Conservation (phyloP, 2,329 filamentous ascomycete species). For the Penicillium sp. region DNA sequence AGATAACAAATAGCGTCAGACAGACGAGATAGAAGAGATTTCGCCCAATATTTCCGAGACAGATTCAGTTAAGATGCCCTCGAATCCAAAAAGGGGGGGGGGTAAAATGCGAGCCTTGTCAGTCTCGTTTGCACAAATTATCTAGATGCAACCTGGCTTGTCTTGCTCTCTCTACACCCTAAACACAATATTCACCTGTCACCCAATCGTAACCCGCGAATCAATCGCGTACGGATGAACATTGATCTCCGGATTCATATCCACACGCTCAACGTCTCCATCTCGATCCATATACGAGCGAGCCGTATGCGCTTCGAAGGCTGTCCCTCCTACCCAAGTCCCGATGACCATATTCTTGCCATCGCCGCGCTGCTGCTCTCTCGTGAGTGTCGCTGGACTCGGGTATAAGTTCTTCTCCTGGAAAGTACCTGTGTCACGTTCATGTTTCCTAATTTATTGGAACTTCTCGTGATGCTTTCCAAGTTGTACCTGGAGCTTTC, state of each 20-base stretch:
- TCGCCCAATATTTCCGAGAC: slow-evolving; percentile 14
- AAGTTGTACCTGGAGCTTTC: slow-evolving; percentile 28
- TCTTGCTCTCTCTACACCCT: slow-evolving; percentile 12
- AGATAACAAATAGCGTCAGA: slow-evolving; percentile 50
- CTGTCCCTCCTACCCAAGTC: slow-evolving; percentile 6
- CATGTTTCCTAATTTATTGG: slow-evolving; percentile 22
- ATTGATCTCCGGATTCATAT: slow-evolving; percentile 17
- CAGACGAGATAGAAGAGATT: slow-evolving; percentile 12
- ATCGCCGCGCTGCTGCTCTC: slow-evolving; percentile 2
- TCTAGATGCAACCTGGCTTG: slow-evolving; percentile 44
- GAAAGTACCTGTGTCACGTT: slow-evolving; percentile 21
- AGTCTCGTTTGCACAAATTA: background rate
- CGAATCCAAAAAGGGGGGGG: slow-evolving; percentile 4
- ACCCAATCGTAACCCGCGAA: slow-evolving; percentile 15
- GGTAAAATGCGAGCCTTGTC: background rate
- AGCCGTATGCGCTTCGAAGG: slow-evolving; percentile 11
- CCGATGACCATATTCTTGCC: slow-evolving; percentile 15
- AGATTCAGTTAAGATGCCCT: slow-evolving; percentile 5
- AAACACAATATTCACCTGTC: slow-evolving; percentile 14
- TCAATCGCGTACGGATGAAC: slow-evolving; percentile 19
- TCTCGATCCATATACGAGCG: slow-evolving; percentile 14
- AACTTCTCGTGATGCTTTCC: slow-evolving; percentile 20
- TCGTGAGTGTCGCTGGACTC: slow-evolving; percentile 11
- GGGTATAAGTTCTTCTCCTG: slow-evolving; percentile 13
- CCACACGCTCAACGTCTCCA: slow-evolving; percentile 19